phyloP scores from a whole-genome alignment of 208 protist species.

The Trypanosoma brucei region DNA sequence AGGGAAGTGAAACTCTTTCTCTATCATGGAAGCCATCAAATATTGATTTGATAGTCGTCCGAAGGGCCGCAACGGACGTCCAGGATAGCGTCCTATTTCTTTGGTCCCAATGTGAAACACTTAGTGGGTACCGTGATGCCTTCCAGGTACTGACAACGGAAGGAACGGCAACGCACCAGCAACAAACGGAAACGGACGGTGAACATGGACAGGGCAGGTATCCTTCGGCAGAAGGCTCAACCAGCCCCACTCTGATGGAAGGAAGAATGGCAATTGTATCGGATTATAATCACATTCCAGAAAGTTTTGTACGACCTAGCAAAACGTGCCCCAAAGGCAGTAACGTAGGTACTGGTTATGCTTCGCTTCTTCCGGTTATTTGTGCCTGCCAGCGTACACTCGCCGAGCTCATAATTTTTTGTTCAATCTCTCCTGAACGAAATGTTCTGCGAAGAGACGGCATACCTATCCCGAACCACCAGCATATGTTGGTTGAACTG shows the following conservation, averaged over 20 bases:
- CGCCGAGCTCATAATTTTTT: conserved; percentile 60
- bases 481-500: conserved; percentile 70
- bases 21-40: conserved; percentile 54
- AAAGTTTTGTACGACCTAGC: not conserved
- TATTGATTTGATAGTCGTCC: conserved; percentile 41
- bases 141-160: conserved; percentile 43
- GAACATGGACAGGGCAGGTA: not conserved
- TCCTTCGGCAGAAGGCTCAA: not conserved
- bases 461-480: conserved; percentile 46
- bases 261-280: not conserved
- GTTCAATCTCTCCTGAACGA: conserved; percentile 32
- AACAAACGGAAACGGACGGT: conserved; percentile 2
- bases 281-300: not conserved
- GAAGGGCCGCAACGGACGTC: conserved; percentile 22
- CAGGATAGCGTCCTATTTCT: conserved; percentile 43
- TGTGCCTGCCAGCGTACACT: conserved; percentile 43
- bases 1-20: conserved; percentile 27
- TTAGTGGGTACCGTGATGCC: conserved; percentile 48
- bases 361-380: conserved; percentile 34
- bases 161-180: conserved; percentile 2
- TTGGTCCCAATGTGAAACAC: conserved; percentile 32
- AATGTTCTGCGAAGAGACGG: conserved; percentile 50
- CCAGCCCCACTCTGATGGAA: not conserved
- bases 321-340: not conserved
- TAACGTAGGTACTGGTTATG: conserved; percentile 15